phyloP scores from a whole-genome alignment of 2,329 filamentous ascomycete genomes.

The Gremmenia infestans region DNA sequence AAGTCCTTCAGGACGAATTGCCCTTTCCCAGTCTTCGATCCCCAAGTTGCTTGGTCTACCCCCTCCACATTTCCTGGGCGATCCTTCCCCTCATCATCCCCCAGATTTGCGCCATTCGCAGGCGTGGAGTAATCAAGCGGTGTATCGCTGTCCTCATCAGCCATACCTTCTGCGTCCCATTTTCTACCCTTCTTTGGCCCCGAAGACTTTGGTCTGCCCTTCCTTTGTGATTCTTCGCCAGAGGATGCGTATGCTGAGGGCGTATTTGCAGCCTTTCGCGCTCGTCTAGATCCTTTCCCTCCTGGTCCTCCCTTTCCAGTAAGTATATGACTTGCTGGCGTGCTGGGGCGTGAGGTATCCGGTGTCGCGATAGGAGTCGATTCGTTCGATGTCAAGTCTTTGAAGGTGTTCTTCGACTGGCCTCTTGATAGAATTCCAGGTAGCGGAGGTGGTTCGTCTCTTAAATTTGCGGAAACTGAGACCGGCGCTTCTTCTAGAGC shows the following conservation, averaged over 20 bases:
- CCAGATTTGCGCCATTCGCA: conserved; percentile 47
- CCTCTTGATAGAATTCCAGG: conserved; percentile 29
- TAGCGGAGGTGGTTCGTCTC: conserved; percentile 48
- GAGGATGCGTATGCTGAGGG: conserved; percentile 64
- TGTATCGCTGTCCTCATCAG: conserved; percentile 71
- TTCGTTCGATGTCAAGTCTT: conserved; percentile 40
- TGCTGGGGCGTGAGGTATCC: conserved; percentile 72
- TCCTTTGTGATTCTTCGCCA: conserved; percentile 70
- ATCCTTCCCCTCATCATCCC: conserved; percentile 44
- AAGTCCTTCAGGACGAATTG: conserved; percentile 93
- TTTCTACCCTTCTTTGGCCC: conserved; percentile 79
- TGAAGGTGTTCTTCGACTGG: conserved; percentile 26
- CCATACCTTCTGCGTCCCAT: conserved; percentile 86
- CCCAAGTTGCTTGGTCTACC: conserved; percentile 78
- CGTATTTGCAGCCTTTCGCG: conserved; percentile 63
- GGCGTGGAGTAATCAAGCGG: conserved; percentile 85
- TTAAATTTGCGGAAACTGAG: conserved; percentile 17
- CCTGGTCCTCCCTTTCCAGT: conserved; percentile 71
- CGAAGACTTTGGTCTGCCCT: conserved; percentile 47
- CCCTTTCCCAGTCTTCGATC: conserved; percentile 76
- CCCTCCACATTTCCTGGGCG: conserved; percentile 62
- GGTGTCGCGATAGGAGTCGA: conserved; percentile 67
- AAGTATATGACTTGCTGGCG: conserved; percentile 65
- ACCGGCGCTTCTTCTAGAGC: conserved; percentile 21
- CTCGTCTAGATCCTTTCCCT: conserved; percentile 73